A percentile compares a stretch with the other conserved stretches of the same genome.
These are phyloP conservation scores for Suillus lakei DNA, from an alignment of 768 basidiomycete genomes.

Conservation along the genomic window DNA sequence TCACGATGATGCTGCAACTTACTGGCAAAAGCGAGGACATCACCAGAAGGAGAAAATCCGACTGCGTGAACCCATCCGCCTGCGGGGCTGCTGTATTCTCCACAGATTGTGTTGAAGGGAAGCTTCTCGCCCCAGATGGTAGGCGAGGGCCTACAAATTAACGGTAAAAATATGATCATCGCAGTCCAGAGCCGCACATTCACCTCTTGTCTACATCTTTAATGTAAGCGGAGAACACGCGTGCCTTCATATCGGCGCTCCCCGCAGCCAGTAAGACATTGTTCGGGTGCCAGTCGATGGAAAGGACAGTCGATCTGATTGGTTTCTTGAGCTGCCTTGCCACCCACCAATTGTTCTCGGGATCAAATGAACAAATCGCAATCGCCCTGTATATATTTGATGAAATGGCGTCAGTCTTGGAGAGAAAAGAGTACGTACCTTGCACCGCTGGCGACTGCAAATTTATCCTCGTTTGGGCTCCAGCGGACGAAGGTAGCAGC, in stretches of 20 bases:
- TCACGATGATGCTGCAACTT: slow-evolving; percentile 37
- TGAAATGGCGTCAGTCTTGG: background rate
- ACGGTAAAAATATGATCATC: slow-evolving; percentile 11
- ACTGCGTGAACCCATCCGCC: slow-evolving; percentile 99
- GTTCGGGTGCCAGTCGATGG: slow-evolving; percentile 98
- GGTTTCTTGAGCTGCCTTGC: slow-evolving; percentile 98
- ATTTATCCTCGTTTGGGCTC: slow-evolving; percentile 98
- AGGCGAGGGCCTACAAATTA: slow-evolving; percentile 68
- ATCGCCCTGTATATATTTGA: slow-evolving; percentile 66
- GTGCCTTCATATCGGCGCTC: slow-evolving; percentile 97
- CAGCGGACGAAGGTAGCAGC: slow-evolving; percentile 95
- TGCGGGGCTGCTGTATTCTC: slow-evolving; percentile 85
- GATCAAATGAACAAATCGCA: slow-evolving; percentile 95
- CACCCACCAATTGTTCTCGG: slow-evolving; percentile 99
- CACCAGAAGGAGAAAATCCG: slow-evolving; percentile 96
- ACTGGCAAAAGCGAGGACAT: slow-evolving; percentile 92
- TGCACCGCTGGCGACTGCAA: slow-evolving; percentile 96
- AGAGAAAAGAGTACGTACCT: slow-evolving; percentile 51
- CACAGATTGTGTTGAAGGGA: slow-evolving; percentile 97
- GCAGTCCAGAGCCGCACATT: slow-evolving; percentile 21
- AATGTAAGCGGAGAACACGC: slow-evolving; percentile 97
- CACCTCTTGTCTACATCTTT: slow-evolving; percentile 98
- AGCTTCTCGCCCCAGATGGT: slow-evolving; percentile 98
- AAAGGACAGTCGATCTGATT: slow-evolving; percentile 90
- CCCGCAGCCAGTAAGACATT: slow-evolving; percentile 97